Evolutionary conservation across 2,329 filamentous ascomycete species (phyloP).

Genomic region (Zelopaecilomyces penicillatus): DNA sequence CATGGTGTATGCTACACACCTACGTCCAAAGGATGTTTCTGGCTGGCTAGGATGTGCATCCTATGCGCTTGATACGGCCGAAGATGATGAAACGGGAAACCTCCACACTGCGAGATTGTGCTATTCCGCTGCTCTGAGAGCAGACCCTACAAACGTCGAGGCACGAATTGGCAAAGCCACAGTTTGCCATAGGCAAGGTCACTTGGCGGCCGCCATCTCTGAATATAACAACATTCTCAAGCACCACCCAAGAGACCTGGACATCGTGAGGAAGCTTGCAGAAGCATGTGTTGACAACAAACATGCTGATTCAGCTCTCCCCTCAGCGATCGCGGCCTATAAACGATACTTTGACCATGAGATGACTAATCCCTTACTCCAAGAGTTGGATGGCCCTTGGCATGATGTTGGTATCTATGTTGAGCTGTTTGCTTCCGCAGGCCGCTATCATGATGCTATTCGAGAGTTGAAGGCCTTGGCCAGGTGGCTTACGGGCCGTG

Average conservation of each 20-base stretch:
- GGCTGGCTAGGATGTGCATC: slow-evolving; percentile 53
- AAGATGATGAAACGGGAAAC: slow-evolving; percentile 38
- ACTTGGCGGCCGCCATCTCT: slow-evolving; percentile 42
- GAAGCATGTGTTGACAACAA: slow-evolving; percentile 48
- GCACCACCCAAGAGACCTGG: slow-evolving; percentile 44
- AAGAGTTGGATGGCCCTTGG: slow-evolving; percentile 51
- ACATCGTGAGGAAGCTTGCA: slow-evolving; percentile 46
- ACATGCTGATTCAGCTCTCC: slow-evolving; percentile 30
- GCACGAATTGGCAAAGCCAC: slow-evolving; percentile 53
- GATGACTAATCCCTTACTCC: slow-evolving; percentile 20
- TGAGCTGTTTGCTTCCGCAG: slow-evolving; percentile 63
- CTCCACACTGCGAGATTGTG: slow-evolving; percentile 49
- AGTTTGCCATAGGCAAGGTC: slow-evolving; percentile 47
- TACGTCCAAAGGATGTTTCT: slow-evolving; percentile 50
- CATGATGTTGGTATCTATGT: slow-evolving; percentile 78
- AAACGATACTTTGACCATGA: slow-evolving; percentile 37
- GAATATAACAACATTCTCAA: slow-evolving; percentile 50
- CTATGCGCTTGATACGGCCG: slow-evolving; percentile 44
- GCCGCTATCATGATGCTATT: slow-evolving; percentile 58
- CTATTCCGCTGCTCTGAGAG: slow-evolving; percentile 51
- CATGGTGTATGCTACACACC: slow-evolving; percentile 53
- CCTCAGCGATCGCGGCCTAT: slow-evolving; percentile 41
- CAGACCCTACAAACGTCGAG: slow-evolving; percentile 47
- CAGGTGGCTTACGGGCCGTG: slow-evolving; percentile 74
- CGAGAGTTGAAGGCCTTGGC: slow-evolving; percentile 61